Evolutionary conservation across 2,329 filamentous ascomycete genomes (phyloP), one percentile per base, ranked within the genome.

Genomic region (Phaeophleospora eucalypticola): DNA sequence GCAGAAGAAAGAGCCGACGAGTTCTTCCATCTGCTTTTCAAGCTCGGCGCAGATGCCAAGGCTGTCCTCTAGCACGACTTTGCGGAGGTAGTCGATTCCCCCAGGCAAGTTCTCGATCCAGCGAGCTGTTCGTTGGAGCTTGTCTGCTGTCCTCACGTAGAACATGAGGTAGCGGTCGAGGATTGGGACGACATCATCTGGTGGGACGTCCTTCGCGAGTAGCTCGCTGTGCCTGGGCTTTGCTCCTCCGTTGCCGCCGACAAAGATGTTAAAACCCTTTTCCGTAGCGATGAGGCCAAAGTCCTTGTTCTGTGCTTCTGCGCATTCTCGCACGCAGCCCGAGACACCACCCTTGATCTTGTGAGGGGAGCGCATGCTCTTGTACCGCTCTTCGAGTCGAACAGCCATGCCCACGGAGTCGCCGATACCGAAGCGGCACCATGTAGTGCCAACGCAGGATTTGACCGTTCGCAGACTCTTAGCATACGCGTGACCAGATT

Each of bases 331-430:
- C n/a, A 95, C 88, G 55, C 89, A 95, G 10, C 89, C 89, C 45
- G 85, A 90, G 0, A 95, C 89, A 45, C 87, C 89, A 1, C 87
- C 89, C 68, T 95, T 95, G 53, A 65, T 54, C 74, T 95, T 95
- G 67, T 95, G 89, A 7, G 89, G 89, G 14, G 79, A 78, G n/a
- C 89, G 81, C 48, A 95, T 86, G 61, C 86, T 88, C 76, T 95
- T 95, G 70, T 95, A 95, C 37, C 89, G 81, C 71, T 95, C 87
- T 68, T 95, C 89, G 0, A 95, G 70, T 3, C 88, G 79, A 14
- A 95, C 83, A 0, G 89, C 89, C 84, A 95, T 87, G 9, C 89
- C 89, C 0, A 95, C 89, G 65, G 86, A 89, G 69, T 95, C 89
- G 20, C 88, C 87, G 45, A 95, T 84, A 43, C 89, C 89, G 60